These are phyloP conservation scores for Aspergillus brasiliensis DNA, from an alignment of 2,329 filamentous ascomycete species.

Conservation along the genomic window DNA sequence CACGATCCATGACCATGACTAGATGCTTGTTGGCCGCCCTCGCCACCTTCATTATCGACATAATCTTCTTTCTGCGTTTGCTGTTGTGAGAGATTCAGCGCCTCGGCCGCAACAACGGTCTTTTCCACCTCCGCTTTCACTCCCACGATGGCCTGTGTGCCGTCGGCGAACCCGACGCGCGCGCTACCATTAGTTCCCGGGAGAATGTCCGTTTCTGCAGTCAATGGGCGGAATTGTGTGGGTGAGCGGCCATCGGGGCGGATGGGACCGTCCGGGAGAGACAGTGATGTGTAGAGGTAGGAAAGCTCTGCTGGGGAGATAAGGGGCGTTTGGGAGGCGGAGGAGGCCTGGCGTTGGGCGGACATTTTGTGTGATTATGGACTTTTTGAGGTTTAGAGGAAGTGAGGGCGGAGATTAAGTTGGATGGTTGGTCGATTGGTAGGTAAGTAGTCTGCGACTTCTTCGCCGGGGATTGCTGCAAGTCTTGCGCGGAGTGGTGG, in stretches of 20 bases:
- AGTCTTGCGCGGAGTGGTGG: too few species aligned
- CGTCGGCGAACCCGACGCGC: conserved; percentile 90
- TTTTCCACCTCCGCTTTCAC: conserved; percentile 93
- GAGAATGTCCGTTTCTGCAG: conserved; percentile 86
- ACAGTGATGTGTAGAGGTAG: conserved; percentile 87
- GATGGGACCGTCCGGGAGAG: conserved; percentile 71
- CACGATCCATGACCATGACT: conserved; percentile 63
- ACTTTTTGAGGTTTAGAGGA: conserved; percentile 5
- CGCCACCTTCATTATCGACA: conserved; percentile 25
- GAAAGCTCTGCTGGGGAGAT: conserved; percentile 95
- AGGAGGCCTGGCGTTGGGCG: conserved; percentile 61
- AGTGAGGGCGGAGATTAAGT: neutral
- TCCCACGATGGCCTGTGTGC: conserved; percentile 92
- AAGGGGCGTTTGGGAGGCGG: conserved; percentile 54
- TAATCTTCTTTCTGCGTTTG: conserved; percentile 28
- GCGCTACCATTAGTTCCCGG: conserved; percentile 90
- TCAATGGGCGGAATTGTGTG: conserved; percentile 85
- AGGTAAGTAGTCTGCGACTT: too few species aligned
- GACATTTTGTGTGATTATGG: conserved; percentile 53
- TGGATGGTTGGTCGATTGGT: neutral
- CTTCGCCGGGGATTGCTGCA: too few species aligned
- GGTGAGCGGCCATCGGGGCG: conserved; percentile 82
- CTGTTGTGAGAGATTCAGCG: conserved; percentile 39
- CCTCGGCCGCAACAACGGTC: conserved; percentile 51
- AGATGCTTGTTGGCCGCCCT: conserved; percentile 27